Evolutionary conservation across 2,329 filamentous ascomycete genomes (phyloP).

Genomic region (Xylaria sp.): DNA sequence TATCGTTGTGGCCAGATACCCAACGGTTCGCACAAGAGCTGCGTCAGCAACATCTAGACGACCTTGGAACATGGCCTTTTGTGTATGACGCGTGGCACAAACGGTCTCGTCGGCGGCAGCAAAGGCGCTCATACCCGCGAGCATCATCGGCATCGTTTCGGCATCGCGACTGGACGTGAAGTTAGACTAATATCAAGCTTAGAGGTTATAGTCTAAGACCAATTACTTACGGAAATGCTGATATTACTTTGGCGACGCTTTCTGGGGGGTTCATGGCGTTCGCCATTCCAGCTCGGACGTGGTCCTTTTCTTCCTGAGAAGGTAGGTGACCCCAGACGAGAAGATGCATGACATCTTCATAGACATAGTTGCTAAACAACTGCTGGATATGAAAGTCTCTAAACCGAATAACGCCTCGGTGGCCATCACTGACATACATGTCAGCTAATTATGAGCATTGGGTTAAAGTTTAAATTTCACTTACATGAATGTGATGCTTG

Average conservation of each 20-base stretch:
- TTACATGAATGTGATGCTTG: conserved; percentile 44
- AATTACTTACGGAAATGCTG: conserved; percentile 43
- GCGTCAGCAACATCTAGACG: conserved; percentile 51
- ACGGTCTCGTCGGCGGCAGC: conserved; percentile 46
- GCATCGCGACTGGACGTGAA: conserved; percentile 41
- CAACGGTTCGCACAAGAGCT: conserved; percentile 51
- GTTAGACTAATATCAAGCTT: conserved; percentile 23
- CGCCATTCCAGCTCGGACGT: conserved; percentile 38
- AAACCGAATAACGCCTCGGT: conserved; percentile 42
- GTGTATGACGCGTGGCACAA: conserved; percentile 50
- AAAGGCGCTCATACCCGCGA: conserved; percentile 52
- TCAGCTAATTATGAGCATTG: conserved; percentile 6
- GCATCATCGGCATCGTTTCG: conserved; percentile 51
- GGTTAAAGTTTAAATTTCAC: conserved; percentile 3
- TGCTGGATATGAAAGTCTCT: conserved; percentile 42
- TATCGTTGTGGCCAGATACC: conserved; percentile 50
- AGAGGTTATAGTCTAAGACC: background rate
- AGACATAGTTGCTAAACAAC: conserved; percentile 42
- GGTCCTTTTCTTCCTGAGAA: conserved; percentile 47
- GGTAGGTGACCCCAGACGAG: conserved; percentile 54
- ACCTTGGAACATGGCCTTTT: conserved; percentile 51
- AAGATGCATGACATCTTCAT: conserved; percentile 49
- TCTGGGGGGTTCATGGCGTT: conserved; percentile 43
- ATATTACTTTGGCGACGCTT: conserved; percentile 42
- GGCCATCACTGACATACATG: conserved; percentile 37